Conservation (phyloP, 306 rosid genomes). For the Notholithocarpus densiflorus region DNA sequence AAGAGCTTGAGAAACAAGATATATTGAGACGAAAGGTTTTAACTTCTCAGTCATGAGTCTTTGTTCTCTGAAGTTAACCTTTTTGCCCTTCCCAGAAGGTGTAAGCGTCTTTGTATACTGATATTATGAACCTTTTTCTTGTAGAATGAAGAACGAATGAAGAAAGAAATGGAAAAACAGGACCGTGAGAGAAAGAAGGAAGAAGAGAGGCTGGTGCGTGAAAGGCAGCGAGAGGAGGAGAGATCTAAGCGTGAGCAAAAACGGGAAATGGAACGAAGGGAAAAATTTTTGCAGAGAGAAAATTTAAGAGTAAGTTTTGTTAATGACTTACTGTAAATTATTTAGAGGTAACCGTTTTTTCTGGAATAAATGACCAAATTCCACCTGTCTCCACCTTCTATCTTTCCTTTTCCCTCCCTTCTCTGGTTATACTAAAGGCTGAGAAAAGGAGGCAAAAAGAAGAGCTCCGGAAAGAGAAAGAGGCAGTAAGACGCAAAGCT, state of each 20-base stretch:
- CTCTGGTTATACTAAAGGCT: constrained; percentile 44
- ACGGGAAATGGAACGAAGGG: constrained; percentile 88
- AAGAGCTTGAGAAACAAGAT: constrained; percentile 95
- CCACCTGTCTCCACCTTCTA: not conserved
- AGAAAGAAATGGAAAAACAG: constrained; percentile 87
- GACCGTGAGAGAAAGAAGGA: constrained; percentile 93
- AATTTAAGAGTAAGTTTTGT: constrained; percentile 60
- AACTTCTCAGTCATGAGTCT: not conserved
- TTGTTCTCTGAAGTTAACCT: not conserved
- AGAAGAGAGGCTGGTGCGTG: constrained; percentile 94
- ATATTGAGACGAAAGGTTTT: constrained; percentile 82
- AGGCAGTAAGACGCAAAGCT: constrained; percentile 87
- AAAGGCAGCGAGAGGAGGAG: constrained; percentile 85
- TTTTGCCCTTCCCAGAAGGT: not conserved
- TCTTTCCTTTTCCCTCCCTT: constrained; percentile 17
- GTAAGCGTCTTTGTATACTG: not conserved
- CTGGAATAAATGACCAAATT: constrained; percentile 14
- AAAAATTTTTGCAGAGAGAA: constrained; percentile 81
- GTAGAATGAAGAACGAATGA: constrained; percentile 79
- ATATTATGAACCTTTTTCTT: constrained; percentile 20
- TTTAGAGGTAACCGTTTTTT: constrained; percentile 16
- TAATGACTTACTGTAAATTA: not conserved
- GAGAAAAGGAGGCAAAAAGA: constrained; percentile 88
- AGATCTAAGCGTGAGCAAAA: constrained; percentile 83
- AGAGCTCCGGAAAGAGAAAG: constrained; percentile 86